Evolutionary conservation across 1,139 yeast genomes (phyloP).

Genomic region (Candida pseudoviswanathii): DNA sequence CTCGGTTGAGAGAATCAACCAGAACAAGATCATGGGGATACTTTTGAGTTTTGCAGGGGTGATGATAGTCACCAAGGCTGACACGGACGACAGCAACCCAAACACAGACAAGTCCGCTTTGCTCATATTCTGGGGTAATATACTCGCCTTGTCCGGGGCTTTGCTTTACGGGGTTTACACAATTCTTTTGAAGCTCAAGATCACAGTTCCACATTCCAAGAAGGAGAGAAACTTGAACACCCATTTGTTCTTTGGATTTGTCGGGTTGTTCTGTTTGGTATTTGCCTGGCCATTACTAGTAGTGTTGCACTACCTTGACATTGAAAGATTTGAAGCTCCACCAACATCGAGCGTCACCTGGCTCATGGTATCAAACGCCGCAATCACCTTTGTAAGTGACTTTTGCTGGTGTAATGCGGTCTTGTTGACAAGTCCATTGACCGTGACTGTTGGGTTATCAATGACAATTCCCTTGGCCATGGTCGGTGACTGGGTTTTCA

Average conservation of each 20-base stretch:
- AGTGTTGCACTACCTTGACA: slow-evolving; percentile 58
- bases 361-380: slow-evolving; percentile 64
- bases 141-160: slow-evolving; percentile 82
- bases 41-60: slow-evolving; percentile 79
- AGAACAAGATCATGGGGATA: slow-evolving; percentile 67
- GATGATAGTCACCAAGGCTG: slow-evolving; percentile 68
- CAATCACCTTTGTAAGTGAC: slow-evolving; percentile 82
- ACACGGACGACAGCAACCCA: slow-evolving; percentile 36
- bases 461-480: slow-evolving; percentile 93
- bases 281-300: slow-evolving; percentile 84
- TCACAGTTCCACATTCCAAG: slow-evolving; percentile 44
- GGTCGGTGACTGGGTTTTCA: slow-evolving; percentile 82
- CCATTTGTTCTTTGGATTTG: slow-evolving; percentile 90
- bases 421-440: slow-evolving; percentile 86
- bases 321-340: slow-evolving; percentile 77
- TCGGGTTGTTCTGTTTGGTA: slow-evolving; percentile 77
- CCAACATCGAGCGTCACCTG: slow-evolving; percentile 50
- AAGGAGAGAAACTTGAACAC: slow-evolving; percentile 79
- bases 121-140: slow-evolving; percentile 67
- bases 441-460: slow-evolving; percentile 92
- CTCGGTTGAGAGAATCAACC: slow-evolving; percentile 68
- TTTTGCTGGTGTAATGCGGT: slow-evolving; percentile 97
- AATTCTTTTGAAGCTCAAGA: slow-evolving; percentile 72
- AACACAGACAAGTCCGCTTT: slow-evolving; percentile 28
- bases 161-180: slow-evolving; percentile 90